Evolutionary conservation across 306 rosid species (phyloP).

Genomic region (Vigna radiata): DNA sequence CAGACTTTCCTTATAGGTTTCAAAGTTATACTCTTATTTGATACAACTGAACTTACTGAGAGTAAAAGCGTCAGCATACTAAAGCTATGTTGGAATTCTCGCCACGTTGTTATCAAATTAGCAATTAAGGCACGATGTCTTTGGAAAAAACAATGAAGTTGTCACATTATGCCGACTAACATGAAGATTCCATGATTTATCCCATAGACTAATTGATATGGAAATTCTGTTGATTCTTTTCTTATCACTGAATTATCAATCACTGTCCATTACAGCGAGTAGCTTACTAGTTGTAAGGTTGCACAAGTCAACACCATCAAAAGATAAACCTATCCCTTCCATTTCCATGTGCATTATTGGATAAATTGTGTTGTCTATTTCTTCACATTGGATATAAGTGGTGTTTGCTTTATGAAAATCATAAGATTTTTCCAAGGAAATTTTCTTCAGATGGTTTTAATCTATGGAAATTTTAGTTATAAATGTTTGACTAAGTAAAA

Average conservation of each 20-base stretch:
- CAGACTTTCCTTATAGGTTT: not conserved
- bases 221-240: not conserved
- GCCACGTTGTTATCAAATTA: not conserved
- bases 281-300: not conserved
- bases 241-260: not conserved
- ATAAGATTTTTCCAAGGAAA: not conserved
- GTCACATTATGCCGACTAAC: not conserved
- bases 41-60: not conserved
- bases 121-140: not conserved
- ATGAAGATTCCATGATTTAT: slow-evolving; percentile 2
- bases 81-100: slow-evolving; percentile 1
- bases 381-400: not conserved
- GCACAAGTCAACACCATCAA: not conserved
- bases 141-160: not conserved
- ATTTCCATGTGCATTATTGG: not conserved
- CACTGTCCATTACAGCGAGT: not conserved
- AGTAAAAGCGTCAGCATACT: not conserved
- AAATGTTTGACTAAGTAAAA: no score
- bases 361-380: not conserved
- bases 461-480: not conserved
- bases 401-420: not conserved
- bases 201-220: not conserved
- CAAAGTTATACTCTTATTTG: no score
- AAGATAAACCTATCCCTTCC: not conserved
- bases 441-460: not conserved